These are phyloP conservation scores for Hypoxylon sp. DNA, from an alignment of 2,329 filamentous ascomycete genomes.

Conservation along the genomic window DNA sequence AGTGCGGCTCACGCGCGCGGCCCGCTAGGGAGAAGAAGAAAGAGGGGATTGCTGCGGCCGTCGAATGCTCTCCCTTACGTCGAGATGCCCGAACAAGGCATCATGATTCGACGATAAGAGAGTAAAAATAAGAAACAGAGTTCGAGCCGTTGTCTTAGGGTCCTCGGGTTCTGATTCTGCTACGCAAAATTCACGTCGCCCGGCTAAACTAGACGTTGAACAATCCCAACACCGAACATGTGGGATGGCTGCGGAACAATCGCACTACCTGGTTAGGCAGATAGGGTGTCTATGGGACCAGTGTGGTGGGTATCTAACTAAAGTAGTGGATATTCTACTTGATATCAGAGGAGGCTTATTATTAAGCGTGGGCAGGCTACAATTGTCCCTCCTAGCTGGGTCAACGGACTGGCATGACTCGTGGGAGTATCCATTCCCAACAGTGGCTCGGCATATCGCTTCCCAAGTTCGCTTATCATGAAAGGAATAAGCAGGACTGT, in stretches of 20 bases:
- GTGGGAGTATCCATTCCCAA: conserved; percentile 15
- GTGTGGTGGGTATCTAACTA: conserved; percentile 16
- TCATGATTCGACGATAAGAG: conserved; percentile 32
- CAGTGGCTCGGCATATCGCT: conserved; percentile 14
- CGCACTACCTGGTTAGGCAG: conserved; percentile 24
- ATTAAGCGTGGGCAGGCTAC: background rate
- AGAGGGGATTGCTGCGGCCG: conserved; percentile 22
- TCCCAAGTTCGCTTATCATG: conserved; percentile 11
- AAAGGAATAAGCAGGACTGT: conserved; percentile 13
- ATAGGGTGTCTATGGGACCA: conserved; percentile 5
- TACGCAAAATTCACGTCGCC: conserved; percentile 19
- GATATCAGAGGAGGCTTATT: conserved; percentile 3
- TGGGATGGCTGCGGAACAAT: conserved; percentile 23
- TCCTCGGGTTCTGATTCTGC: conserved; percentile 22
- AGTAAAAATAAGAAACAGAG: conserved; percentile 16
- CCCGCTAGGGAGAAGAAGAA: conserved; percentile 39
- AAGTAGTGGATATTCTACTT: conserved; percentile 9
- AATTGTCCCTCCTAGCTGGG: conserved; percentile 1
- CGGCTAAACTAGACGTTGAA: conserved; percentile 29
- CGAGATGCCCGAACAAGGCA: conserved; percentile 10
- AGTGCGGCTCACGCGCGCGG: conserved; percentile 36
- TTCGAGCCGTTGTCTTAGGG: conserved; percentile 19
- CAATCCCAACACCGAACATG: conserved; percentile 23
- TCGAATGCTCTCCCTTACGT: conserved; percentile 37
- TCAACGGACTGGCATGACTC: conserved; percentile 20